Evolutionary conservation across 768 basidiomycete species (phyloP).

Genomic region (Rubroboletus pulcherrimus): DNA sequence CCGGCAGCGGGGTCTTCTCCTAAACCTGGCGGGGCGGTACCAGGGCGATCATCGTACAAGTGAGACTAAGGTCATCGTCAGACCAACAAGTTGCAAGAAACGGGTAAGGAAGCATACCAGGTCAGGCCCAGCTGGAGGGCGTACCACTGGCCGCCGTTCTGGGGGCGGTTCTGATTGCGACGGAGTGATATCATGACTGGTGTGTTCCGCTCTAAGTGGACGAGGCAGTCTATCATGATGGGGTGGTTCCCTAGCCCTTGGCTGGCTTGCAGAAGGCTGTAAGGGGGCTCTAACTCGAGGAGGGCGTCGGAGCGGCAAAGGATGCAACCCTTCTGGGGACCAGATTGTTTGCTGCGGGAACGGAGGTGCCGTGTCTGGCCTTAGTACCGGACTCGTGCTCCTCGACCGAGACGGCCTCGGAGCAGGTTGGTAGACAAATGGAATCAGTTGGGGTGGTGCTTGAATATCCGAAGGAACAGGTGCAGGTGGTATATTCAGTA

Average conservation of each 20-base stretch:
- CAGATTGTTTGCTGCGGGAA: slow-evolving; percentile 22
- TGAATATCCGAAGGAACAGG: slow-evolving; percentile 39
- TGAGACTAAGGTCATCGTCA: slow-evolving; percentile 19
- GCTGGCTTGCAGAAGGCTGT: neutral
- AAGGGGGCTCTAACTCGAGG: slow-evolving; percentile 7
- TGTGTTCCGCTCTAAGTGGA: slow-evolving; percentile 6
- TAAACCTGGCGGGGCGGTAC: slow-evolving; percentile 22
- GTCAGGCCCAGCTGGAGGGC: slow-evolving; percentile 15
- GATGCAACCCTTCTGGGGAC: slow-evolving; percentile 19
- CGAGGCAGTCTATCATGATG: slow-evolving; percentile 2
- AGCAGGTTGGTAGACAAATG: slow-evolving; percentile 52
- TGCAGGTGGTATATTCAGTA: slow-evolving; percentile 47
- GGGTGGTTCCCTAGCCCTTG: neutral
- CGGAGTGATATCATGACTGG: slow-evolving; percentile 8
- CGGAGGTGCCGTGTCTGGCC: slow-evolving; percentile 25
- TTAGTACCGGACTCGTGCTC: slow-evolving; percentile 38
- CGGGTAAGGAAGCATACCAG: slow-evolving; percentile 12
- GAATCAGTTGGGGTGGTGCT: slow-evolving; percentile 50
- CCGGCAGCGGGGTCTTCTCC: slow-evolving; percentile 16
- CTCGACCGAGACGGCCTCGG: slow-evolving; percentile 37
- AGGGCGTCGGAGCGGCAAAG: slow-evolving; percentile 7
- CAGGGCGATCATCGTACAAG: slow-evolving; percentile 23
- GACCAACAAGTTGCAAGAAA: neutral
- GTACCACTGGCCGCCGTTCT: slow-evolving; percentile 22
- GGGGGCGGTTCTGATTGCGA: neutral